These are phyloP conservation scores for Cladophialophora chaetospira DNA, from an alignment of 2,329 filamentous ascomycete species.

Conservation along the genomic window DNA sequence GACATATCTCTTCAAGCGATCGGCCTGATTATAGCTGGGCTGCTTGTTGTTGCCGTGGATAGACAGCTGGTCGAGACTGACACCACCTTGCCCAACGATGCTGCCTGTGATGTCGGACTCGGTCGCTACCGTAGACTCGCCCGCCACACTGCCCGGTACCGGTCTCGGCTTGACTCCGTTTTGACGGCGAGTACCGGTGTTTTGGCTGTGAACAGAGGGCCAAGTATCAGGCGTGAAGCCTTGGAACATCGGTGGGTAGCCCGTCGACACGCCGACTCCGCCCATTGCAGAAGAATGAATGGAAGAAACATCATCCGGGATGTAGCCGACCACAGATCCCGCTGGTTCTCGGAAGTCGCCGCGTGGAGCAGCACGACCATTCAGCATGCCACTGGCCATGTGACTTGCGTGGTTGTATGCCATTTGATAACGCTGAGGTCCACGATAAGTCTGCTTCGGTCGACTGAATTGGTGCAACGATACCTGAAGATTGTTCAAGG, in stretches of 20 bases:
- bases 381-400: conserved; percentile 56
- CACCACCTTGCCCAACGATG: conserved; percentile 80
- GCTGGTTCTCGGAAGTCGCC: conserved; percentile 63
- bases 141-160: conserved; percentile 76
- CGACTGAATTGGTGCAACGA: conserved; percentile 93
- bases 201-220: conserved; percentile 77
- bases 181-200: conserved; percentile 59
- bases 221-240: conserved; percentile 84
- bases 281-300: conserved; percentile 90
- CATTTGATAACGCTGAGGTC: conserved; percentile 83
- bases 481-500: conserved; percentile 91
- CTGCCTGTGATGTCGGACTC: conserved; percentile 84
- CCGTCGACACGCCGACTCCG: conserved; percentile 75
- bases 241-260: conserved; percentile 94
- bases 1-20: conserved; percentile 91
- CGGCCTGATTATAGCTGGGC: conserved; percentile 75
- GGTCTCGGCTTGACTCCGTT: conserved; percentile 68
- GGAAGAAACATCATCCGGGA: conserved; percentile 94
- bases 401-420: conserved; percentile 69
- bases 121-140: conserved; percentile 88
- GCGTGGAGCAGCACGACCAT: conserved; percentile 51
- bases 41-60: conserved; percentile 71
- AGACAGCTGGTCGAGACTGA: conserved; percentile 74
- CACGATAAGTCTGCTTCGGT: conserved; percentile 88
- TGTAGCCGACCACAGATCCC: conserved; percentile 90